Conservation (phyloP, 768 basidiomycete genomes). For the Macrocybe gigantea region DNA sequence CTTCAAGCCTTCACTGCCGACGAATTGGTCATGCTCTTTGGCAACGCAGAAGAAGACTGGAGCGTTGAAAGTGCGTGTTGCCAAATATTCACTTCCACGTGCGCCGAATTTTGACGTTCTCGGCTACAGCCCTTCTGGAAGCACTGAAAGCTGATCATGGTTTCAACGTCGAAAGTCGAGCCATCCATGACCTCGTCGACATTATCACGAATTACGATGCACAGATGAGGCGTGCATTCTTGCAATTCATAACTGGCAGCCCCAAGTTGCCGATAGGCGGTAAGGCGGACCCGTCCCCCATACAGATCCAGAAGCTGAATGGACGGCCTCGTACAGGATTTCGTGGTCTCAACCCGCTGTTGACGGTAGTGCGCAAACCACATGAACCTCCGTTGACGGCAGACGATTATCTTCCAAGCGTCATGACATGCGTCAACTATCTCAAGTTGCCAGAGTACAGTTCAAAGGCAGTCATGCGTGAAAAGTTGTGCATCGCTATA, state of each 20-base stretch:
- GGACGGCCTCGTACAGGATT: conserved; percentile 45
- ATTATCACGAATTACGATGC: conserved; percentile 80
- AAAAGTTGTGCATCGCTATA: conserved; percentile 82
- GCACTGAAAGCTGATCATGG: conserved; percentile 97
- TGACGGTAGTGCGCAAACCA: conserved; percentile 96
- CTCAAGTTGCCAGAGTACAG: conserved; percentile 96
- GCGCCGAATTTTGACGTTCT: conserved; percentile 7
- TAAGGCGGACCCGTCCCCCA: conserved; percentile 32
- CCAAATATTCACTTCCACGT: not conserved
- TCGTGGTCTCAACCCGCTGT: conserved; percentile 86
- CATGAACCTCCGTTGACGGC: conserved; percentile 88
- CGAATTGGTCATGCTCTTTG: conserved; percentile 94
- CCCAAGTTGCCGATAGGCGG: conserved; percentile 96
- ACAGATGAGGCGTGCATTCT: conserved; percentile 72
- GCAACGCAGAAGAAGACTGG: conserved; percentile 99
- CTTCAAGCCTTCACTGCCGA: conserved; percentile 90
- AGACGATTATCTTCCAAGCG: conserved; percentile 93
- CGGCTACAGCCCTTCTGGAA: conserved; percentile 68
- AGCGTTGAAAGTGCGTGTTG: conserved; percentile 71
- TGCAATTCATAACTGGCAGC: conserved; percentile 97
- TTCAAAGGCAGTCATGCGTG: conserved; percentile 75
- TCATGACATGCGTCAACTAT: conserved; percentile 99
- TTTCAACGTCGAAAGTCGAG: conserved; percentile 90
- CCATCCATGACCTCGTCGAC: conserved; percentile 83
- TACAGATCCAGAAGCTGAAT: too few relatives aligned